phyloP scores from a whole-genome alignment of 352 stramenopile genomes.

The Phytophthora sansomeana region DNA sequence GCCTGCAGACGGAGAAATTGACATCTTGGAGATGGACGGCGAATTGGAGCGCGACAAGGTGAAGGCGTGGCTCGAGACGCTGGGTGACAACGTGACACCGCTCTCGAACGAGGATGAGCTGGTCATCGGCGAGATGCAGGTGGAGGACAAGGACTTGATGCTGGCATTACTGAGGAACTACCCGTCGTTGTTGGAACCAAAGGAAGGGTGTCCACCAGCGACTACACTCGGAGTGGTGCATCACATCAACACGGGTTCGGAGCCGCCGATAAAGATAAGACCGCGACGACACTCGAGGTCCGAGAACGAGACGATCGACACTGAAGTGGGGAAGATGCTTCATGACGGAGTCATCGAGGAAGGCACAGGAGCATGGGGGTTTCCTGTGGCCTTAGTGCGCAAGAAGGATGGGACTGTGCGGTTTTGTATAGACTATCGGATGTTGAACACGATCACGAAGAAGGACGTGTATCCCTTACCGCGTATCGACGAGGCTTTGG shows the following conservation, averaged over 20 bases:
- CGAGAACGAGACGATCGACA: slow-evolving; percentile 23
- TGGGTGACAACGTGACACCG: too few relatives aligned
- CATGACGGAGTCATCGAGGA: slow-evolving; percentile 25
- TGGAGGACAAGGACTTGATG: neutral
- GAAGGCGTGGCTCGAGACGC: too few relatives aligned
- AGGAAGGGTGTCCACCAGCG: neutral
- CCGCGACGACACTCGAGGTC: neutral
- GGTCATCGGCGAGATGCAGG: neutral
- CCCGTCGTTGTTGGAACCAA: neutral
- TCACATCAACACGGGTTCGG: neutral
- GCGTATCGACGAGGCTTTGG: slow-evolving; percentile 35
- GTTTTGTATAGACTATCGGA: slow-evolving; percentile 38
- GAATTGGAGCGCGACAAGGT: too few relatives aligned
- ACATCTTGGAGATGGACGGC: too few relatives aligned
- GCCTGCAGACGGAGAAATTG: too few relatives aligned
- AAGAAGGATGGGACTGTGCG: slow-evolving; percentile 35
- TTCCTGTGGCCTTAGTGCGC: slow-evolving; percentile 33
- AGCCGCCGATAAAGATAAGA: slow-evolving; percentile 5
- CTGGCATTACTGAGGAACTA: neutral
- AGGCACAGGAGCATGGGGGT: slow-evolving; percentile 19
- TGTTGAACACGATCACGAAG: slow-evolving; percentile 27
- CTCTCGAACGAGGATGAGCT: neutral
- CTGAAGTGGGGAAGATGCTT: slow-evolving; percentile 28
- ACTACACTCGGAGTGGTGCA: neutral
- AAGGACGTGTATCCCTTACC: slow-evolving; percentile 34